Conservation (phyloP, 108 stramenopile species). For the Pseudonitzschia pungens region DNA sequence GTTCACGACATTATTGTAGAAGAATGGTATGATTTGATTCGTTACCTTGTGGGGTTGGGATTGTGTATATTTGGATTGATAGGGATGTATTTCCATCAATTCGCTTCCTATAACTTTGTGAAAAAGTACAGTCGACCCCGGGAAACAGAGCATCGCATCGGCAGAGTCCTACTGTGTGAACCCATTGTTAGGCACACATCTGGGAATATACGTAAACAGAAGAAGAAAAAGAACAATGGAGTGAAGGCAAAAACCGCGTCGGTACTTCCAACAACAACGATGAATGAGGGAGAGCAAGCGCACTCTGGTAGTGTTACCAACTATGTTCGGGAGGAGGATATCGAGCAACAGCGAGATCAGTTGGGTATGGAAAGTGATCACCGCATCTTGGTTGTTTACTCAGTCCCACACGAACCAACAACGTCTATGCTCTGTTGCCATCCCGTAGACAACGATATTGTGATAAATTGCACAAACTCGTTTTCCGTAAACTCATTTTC, state of each 20-base stretch:
- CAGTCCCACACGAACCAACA: not conserved
- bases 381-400: conserved; percentile 6
- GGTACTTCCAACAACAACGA: not conserved
- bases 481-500: conserved; percentile 3
- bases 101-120: conserved; percentile 20
- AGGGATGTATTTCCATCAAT: conserved; percentile 21
- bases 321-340: not conserved
- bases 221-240: not conserved
- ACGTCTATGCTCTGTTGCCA: not conserved
- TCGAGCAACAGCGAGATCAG: not conserved
- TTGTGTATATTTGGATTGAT: conserved; percentile 12
- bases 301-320: not conserved
- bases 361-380: not conserved
- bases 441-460: not conserved
- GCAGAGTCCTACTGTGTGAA: conserved; percentile 8
- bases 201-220: not conserved
- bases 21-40: conserved; percentile 13
- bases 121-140: conserved; percentile 2
- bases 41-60: conserved; percentile 12
- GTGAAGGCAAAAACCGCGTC: not conserved
- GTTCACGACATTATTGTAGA: conserved; percentile 4
- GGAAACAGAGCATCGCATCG: conserved; percentile 1
- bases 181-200: not conserved
- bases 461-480: conserved; percentile 1
- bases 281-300: not conserved